Base-by-base conservation (phyloP, 2,329 filamentous ascomycete species). In the Botrytis deweyae region DNA sequence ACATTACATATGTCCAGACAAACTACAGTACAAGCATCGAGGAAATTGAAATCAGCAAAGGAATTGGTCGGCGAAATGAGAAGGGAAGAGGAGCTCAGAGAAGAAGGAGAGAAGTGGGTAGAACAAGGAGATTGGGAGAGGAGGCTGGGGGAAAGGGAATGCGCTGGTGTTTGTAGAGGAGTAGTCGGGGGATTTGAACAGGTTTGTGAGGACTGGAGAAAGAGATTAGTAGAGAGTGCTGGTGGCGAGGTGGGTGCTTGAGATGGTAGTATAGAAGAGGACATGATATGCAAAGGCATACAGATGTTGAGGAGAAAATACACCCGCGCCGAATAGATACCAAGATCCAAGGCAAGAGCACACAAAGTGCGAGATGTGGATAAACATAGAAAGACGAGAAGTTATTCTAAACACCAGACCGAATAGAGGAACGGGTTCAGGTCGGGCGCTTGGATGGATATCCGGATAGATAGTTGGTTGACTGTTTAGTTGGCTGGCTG, bases 1-100 rank as follows among this genome's bases (percentile, higher is more conserved):
- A 95, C 93, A 5, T 86, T 99, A 49, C 95, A 98, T 83, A 97
- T 98, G 91, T 94, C 92, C 46, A 91, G 94, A 20, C 95, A 98
- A 83, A 92, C 93, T 1, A 96, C 93, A 0, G 92, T 90, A 4
- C 92, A 92, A 16, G 96, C 95, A 2, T 91, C 92, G 3, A 87
- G 96, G 72, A 89, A 94, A 63, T 85, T 99, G 70, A 91, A 92
- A 78, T 93, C 90, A 52, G 94, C 93, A 10, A 93, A 92, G 78
- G 95, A 97, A 81, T 89, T 97, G 75, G 91, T 98, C 1, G 89
- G 91, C 2, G 95, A 98, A 79, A 91, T 98, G 85, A 89, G 91
- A 76, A 89, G 89, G 74, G 96, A 98, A 79, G 91, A 93, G 74
- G 94, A 97, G 79, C 86, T 91, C 46, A 89, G 91, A 68, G 94